Evolutionary conservation across 2,329 filamentous ascomycete genomes (phyloP).

Genomic region (Epichloe hybrida): DNA sequence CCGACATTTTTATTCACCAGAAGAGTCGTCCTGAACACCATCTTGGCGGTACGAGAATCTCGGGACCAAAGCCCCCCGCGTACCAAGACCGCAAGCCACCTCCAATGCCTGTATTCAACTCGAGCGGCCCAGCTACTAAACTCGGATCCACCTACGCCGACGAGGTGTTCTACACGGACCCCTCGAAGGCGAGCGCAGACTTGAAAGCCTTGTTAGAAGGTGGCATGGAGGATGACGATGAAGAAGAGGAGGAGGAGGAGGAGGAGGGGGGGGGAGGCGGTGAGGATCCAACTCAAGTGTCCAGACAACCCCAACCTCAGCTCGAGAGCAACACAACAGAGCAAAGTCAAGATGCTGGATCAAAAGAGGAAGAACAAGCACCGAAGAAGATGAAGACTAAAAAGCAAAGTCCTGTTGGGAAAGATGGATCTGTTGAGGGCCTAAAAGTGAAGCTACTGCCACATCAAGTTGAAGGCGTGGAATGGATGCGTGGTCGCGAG

Average conservation of each 20-base stretch:
- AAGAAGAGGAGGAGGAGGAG: constrained; percentile 15
- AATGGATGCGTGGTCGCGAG: constrained; percentile 92
- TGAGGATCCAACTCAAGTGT: neutral
- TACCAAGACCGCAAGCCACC: constrained; percentile 34
- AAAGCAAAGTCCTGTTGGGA: constrained; percentile 13
- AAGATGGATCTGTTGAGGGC: constrained; percentile 53
- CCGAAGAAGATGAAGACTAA: constrained; percentile 12
- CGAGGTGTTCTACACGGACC: constrained; percentile 53
- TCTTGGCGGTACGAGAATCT: constrained; percentile 30
- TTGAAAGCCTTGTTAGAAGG: constrained; percentile 74
- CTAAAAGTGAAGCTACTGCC: constrained; percentile 79
- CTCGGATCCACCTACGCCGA: constrained; percentile 18
- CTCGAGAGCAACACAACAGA: constrained; percentile 2
- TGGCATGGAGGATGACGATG: constrained; percentile 61
- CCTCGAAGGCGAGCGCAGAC: constrained; percentile 58
- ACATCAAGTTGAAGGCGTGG: constrained; percentile 86
- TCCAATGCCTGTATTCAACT: constrained; percentile 35
- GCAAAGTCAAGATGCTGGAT: constrained; percentile 10
- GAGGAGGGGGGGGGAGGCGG: neutral
- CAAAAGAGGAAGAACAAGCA: neutral
- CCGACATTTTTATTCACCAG: constrained; percentile 40
- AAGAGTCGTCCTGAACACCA: constrained; percentile 45
- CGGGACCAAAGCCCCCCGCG: constrained; percentile 33
- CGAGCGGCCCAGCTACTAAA: constrained; percentile 13
- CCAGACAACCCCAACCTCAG: neutral